phyloP scores from a whole-genome alignment of 2,329 filamentous ascomycete species.

The Teratosphaeria zuluensis region DNA sequence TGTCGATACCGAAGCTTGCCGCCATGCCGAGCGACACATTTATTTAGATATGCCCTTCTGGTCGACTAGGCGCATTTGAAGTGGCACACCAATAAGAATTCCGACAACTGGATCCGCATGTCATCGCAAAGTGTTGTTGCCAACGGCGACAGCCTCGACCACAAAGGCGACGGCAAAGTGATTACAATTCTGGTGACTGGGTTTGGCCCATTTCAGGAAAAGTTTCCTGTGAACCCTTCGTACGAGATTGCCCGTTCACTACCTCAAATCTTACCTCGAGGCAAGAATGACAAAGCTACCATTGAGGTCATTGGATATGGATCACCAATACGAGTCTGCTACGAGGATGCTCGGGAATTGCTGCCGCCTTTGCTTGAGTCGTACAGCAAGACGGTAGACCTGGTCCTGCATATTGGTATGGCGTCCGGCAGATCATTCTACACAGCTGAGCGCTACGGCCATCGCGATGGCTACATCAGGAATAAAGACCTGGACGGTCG shows the following conservation, averaged over 20 bases:
- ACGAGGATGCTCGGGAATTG: constrained; percentile 53
- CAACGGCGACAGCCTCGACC: not conserved
- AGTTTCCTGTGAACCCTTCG: constrained; percentile 63
- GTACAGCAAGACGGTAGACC: constrained; percentile 45
- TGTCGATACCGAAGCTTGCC: not conserved
- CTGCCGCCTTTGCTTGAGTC: constrained; percentile 54
- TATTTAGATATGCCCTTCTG: not conserved
- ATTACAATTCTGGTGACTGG: constrained; percentile 38
- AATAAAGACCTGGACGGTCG: constrained; percentile 59
- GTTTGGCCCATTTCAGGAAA: constrained; percentile 56
- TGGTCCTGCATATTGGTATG: constrained; percentile 72
- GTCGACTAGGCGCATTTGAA: not conserved
- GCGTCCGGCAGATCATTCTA: constrained; percentile 57
- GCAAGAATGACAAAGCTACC: constrained; percentile 24
- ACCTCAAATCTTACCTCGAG: constrained; percentile 50
- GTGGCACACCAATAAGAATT: not conserved
- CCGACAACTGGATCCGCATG: not conserved
- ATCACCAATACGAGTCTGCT: constrained; percentile 60
- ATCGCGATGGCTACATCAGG: constrained; percentile 58
- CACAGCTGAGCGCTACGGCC: constrained; percentile 59
- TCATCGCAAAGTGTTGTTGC: not conserved
- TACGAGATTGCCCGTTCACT: constrained; percentile 65
- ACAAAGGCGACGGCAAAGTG: not conserved
- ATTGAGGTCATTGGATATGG: constrained; percentile 58
- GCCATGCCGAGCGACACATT: not conserved